Evolutionary conservation across 306 rosid genomes (phyloP).

Genomic region (Cucumis hystrix): DNA sequence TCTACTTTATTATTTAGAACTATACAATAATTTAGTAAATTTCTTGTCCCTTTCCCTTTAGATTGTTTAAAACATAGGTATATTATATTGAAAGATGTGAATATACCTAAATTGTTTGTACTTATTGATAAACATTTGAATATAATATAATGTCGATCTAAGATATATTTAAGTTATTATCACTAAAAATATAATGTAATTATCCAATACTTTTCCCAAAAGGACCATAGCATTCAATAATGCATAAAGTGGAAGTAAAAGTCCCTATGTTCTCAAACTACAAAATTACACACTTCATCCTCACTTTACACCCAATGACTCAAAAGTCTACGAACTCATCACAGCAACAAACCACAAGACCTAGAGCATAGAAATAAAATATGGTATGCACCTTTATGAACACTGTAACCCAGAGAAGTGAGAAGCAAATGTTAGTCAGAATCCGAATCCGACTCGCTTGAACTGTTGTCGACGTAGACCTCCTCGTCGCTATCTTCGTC

Average conservation of each 20-base stretch:
- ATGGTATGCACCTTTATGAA: background rate
- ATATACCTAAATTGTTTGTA: too few species aligned
- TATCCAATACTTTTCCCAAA: background rate
- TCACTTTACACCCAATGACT: background rate
- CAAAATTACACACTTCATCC: background rate
- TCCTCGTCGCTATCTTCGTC: background rate
- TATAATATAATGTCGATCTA: too few species aligned
- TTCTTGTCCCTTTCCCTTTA: background rate
- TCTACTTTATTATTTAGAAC: too few species aligned
- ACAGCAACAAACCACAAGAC: background rate
- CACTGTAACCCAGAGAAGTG: background rate
- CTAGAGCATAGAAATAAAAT: background rate
- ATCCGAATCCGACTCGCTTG: background rate
- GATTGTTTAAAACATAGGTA: background rate
- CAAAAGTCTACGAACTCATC: background rate
- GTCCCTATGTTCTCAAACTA: background rate
- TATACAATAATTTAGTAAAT: background rate
- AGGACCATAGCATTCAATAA: background rate
- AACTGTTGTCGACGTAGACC: background rate
- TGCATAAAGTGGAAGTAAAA: background rate
- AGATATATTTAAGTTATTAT: too few species aligned
- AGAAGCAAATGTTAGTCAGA: background rate
- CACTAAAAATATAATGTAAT: background rate
- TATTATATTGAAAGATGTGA: too few species aligned
- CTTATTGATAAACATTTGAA: too few species aligned